Percentiles rank a stretch among this genome's conserved stretches.
These are phyloP conservation scores for Iodosphaeria phyllophila DNA, from an alignment of 2,329 filamentous ascomycete species.

Conservation along the genomic window DNA sequence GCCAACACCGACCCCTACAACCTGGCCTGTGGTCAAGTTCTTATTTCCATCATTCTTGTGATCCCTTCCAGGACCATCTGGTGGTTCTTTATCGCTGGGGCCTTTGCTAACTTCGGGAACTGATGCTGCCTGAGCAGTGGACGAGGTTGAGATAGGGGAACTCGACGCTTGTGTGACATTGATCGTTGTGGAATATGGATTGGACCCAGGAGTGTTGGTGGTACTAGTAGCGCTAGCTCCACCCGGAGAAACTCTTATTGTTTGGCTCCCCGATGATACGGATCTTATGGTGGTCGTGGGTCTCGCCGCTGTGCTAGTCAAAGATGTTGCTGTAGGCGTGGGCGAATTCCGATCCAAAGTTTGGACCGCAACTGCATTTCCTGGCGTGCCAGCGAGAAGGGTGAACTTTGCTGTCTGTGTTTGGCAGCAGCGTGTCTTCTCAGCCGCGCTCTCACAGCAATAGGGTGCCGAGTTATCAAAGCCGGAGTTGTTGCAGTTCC, in stretches of 20 bases:
- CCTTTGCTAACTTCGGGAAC: no score
- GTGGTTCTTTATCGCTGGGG: background rate
- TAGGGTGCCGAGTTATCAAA: slow-evolving; percentile 4
- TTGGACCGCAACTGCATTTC: slow-evolving; percentile 5
- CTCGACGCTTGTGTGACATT: no score
- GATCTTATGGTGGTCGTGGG: background rate
- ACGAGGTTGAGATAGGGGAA: no score
- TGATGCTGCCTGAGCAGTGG: no score
- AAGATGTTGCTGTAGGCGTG: background rate
- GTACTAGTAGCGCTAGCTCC: no score
- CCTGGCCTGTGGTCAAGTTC: background rate
- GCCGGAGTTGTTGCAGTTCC: slow-evolving; percentile 4
- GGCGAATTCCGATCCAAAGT: slow-evolving; percentile 3
- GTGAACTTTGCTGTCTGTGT: slow-evolving; percentile 4
- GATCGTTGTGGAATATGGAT: no score
- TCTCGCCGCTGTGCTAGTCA: background rate
- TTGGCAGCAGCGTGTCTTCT: slow-evolving; percentile 5
- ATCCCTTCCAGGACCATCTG: background rate
- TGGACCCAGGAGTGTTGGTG: no score
- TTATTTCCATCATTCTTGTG: background rate
- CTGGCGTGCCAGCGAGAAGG: slow-evolving; percentile 3
- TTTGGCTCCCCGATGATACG: no score
- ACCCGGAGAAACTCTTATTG: no score
- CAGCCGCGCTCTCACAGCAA: slow-evolving; percentile 5
- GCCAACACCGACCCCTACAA: background rate